These are phyloP conservation scores for Fusarium vanettenii DNA, from an alignment of 2,329 filamentous ascomycete species.

Conservation along the genomic window DNA sequence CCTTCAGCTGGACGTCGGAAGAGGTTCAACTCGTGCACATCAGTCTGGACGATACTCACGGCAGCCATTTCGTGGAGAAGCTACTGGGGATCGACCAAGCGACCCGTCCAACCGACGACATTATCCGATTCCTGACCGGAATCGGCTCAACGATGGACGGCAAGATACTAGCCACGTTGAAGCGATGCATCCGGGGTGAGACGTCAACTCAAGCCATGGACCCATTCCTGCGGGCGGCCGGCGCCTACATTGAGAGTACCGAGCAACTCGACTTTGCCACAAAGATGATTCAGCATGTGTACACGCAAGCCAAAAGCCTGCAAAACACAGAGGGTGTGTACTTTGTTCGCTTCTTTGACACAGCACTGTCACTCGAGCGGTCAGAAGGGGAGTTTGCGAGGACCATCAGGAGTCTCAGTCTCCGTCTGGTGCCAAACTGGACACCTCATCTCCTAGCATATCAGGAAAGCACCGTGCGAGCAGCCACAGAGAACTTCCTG, in stretches of 20 bases:
- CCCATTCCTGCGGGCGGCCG: constrained; percentile 69
- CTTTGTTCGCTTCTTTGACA: constrained; percentile 59
- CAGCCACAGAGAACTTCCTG: constrained; percentile 57
- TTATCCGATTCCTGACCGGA: constrained; percentile 68
- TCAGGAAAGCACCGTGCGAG: constrained; percentile 56
- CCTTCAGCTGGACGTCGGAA: constrained; percentile 57
- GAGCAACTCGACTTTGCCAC: constrained; percentile 48
- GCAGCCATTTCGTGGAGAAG: constrained; percentile 72
- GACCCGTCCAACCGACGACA: constrained; percentile 60
- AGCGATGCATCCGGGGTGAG: constrained; percentile 63
- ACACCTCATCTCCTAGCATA: constrained; percentile 62
- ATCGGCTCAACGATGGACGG: constrained; percentile 62
- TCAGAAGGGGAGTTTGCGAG: constrained; percentile 40
- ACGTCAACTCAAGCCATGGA: constrained; percentile 56
- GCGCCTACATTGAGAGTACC: constrained; percentile 63
- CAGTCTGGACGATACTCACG: constrained; percentile 45
- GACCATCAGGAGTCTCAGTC: constrained; percentile 34
- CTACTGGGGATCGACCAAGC: constrained; percentile 73
- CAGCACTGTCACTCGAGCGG: constrained; percentile 44
- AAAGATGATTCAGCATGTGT: constrained; percentile 57
- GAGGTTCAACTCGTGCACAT: constrained; percentile 61
- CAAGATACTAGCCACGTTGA: constrained; percentile 64
- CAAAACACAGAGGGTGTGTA: constrained; percentile 60
- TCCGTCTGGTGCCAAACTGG: constrained; percentile 57
- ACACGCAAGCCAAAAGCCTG: constrained; percentile 56